Percentiles rank a stretch among this genome's conserved stretches.
phyloP scores from a whole-genome alignment of 495 filamentous ascomycete species.

The Aspergillus saccharolyticus region DNA sequence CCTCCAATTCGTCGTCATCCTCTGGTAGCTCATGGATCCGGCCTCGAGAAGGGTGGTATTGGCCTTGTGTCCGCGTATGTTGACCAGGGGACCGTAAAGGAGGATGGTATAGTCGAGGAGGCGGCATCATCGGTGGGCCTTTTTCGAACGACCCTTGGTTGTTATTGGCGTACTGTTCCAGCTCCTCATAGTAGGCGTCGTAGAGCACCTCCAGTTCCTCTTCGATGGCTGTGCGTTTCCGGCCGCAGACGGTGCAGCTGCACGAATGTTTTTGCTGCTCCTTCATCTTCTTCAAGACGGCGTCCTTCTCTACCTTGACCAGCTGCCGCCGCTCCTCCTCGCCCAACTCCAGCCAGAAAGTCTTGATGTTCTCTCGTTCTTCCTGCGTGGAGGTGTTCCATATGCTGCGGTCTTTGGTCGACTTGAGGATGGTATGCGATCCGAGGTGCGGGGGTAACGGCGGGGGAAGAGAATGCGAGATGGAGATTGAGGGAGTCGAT shows the following conservation, averaged over 20 bases:
- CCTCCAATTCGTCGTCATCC: slow-evolving; percentile 59
- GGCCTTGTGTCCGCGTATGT: slow-evolving; percentile 40
- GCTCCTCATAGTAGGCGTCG: slow-evolving; percentile 97
- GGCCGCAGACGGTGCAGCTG: slow-evolving; percentile 93
- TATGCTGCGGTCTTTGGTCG: slow-evolving; percentile 68
- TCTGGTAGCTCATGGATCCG: slow-evolving; percentile 61
- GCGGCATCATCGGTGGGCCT: slow-evolving; percentile 59
- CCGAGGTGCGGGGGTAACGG: slow-evolving; percentile 27
- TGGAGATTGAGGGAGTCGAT: slow-evolving; percentile 36
- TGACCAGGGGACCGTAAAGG: slow-evolving; percentile 38
- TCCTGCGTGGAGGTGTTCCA: slow-evolving; percentile 95
- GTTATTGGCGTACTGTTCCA: slow-evolving; percentile 94
- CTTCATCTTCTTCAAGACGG: slow-evolving; percentile 98
- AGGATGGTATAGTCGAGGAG: slow-evolving; percentile 51
- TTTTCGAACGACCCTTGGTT: slow-evolving; percentile 61
- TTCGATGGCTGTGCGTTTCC: slow-evolving; percentile 95
- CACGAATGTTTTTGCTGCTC: slow-evolving; percentile 99
- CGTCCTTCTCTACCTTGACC: slow-evolving; percentile 98
- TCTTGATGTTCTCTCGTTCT: slow-evolving; percentile 93
- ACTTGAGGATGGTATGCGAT: slow-evolving; percentile 25
- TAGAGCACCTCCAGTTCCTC: slow-evolving; percentile 98
- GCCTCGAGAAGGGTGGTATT: slow-evolving; percentile 46
- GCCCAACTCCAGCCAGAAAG: slow-evolving; percentile 95
- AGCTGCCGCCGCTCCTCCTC: slow-evolving; percentile 90
- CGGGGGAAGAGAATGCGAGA: slow-evolving; percentile 39